Percentiles rank a stretch among this genome's conserved stretches.
Evolutionary conservation across 352 stramenopile species (phyloP).

Genomic region (Plasmopara viticola): DNA sequence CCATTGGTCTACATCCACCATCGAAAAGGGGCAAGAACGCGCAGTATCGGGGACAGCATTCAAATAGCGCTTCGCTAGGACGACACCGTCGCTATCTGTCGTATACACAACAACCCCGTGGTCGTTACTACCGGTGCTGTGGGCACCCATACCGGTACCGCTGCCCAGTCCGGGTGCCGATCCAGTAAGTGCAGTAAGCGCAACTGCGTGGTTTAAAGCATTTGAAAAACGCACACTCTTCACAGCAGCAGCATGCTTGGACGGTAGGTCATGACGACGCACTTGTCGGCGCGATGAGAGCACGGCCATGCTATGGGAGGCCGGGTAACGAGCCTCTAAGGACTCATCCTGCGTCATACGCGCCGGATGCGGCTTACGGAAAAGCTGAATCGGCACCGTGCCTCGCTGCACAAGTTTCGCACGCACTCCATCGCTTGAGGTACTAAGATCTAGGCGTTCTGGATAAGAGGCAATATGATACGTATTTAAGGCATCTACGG

Average conservation of each 20-base stretch:
- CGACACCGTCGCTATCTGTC: constrained; percentile 64
- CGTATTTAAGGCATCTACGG: constrained; percentile 88
- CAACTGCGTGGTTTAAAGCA: constrained; percentile 53
- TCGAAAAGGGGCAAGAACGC: constrained; percentile 66
- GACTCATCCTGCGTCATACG: constrained; percentile 77
- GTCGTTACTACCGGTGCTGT: constrained; percentile 45
- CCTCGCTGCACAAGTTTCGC: constrained; percentile 67
- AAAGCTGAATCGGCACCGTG: constrained; percentile 69
- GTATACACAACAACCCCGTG: constrained; percentile 77
- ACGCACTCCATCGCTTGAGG: constrained; percentile 49
- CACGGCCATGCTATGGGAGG: constrained; percentile 63
- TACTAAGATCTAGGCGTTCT: constrained; percentile 62
- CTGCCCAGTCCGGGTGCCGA: constrained; percentile 49
- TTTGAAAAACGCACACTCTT: constrained; percentile 77
- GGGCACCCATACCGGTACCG: constrained; percentile 65
- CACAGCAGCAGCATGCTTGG: constrained; percentile 59
- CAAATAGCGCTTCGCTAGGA: constrained; percentile 72
- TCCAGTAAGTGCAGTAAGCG: constrained; percentile 36
- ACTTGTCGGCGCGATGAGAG: constrained; percentile 76
- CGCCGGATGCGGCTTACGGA: constrained; percentile 60
- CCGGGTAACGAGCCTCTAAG: constrained; percentile 60
- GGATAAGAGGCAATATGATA: constrained; percentile 87
- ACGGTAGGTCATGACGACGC: constrained; percentile 69
- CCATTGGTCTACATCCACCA: constrained; percentile 82
- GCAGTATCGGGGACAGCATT: constrained; percentile 62